Percentiles rank a stretch among this genome's conserved stretches.
Conservation (phyloP, 1,284 basidiomycete species). For the Cryptococcus jaspeensis region DNA sequence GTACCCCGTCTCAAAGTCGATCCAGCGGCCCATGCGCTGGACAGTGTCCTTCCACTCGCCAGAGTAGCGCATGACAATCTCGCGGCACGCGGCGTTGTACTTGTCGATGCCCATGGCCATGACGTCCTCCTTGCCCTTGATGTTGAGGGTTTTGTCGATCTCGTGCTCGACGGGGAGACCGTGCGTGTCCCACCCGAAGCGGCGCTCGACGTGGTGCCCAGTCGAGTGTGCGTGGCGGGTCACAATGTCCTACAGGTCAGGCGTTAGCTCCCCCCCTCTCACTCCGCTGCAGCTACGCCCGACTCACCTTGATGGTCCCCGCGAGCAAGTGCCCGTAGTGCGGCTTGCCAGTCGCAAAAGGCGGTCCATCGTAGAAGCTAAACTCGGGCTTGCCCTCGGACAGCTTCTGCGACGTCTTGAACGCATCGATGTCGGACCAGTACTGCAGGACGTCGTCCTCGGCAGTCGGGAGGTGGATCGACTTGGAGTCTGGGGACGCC, state of each 20-base stretch:
- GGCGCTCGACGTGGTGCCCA: slow-evolving; percentile 88
- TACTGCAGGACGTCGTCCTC: slow-evolving; percentile 89
- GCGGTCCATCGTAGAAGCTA: slow-evolving; percentile 97
- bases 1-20: slow-evolving; percentile 99
- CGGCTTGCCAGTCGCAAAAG: slow-evolving; percentile 94
- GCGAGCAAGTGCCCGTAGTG: slow-evolving; percentile 84
- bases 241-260: slow-evolving; percentile 75
- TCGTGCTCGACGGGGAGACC: slow-evolving; percentile 98
- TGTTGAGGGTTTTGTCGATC: slow-evolving; percentile 95
- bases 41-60: slow-evolving; percentile 92
- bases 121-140: slow-evolving; percentile 91
- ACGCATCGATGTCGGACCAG: slow-evolving; percentile 98
- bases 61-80: slow-evolving; percentile 97
- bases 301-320: slow-evolving; percentile 87
- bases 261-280: not conserved
- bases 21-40: slow-evolving; percentile 98
- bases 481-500: slow-evolving; percentile 40
- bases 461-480: slow-evolving; percentile 86
- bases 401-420: slow-evolving; percentile 88
- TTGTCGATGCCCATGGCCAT: slow-evolving; percentile 93
- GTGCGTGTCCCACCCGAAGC: slow-evolving; percentile 99
- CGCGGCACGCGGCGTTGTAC: slow-evolving; percentile 95
- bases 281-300: not conserved
- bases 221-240: slow-evolving; percentile 92
- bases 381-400: slow-evolving; percentile 83